Base-by-base conservation (phyloP, 352 stramenopile species). In the Phytophthora pini region DNA sequence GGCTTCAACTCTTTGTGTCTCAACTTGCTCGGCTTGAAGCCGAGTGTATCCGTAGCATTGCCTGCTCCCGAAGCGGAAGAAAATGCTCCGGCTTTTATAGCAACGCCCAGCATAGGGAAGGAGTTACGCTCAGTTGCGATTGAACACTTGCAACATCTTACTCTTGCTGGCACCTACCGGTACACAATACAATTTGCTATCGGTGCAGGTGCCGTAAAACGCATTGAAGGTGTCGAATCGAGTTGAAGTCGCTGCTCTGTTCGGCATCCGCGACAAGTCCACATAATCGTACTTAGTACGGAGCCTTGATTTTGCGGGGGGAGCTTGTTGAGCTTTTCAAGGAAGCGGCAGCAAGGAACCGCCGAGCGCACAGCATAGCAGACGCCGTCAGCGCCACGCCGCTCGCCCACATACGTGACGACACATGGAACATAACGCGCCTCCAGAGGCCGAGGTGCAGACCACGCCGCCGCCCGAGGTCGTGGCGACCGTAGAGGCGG, bases 241-340 rank as follows among this genome's bases (percentile, higher is more conserved):
- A 59, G 15, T 54, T 59, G 40, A 66, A 65, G 38, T 43, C 43
- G 43, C 2, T 27, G 55, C 32, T 61, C 38, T 61, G 51, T 45
- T 58, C 59, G 32, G 3, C 20, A 46, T 47, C n/a, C 45, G 53
- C 60, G 60, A 57, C 60, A 62, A 65, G 39, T 51, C 46, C n/a
- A 51, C 56, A 48, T 38, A 40, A 52, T 74, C 66, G 66, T 66
- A 74, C 55, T 74, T 74, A 74, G 22, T 29, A n/a, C 5, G 27
- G 20, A 2, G n/a, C 17, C 50, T 68, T 56, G 45, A 66, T 60
- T 68, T 67, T 58, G 20, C 8, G 15, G 45, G 59, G 45, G 51
- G 32, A 26, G 12, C 17, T 52, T 65, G 59, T 69, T 60, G 65
- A 72, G 56, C 49, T 58, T 69, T 70, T 70, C 61, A 70, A 59